Conservation (phyloP, 2,329 filamentous ascomycete species). For the Neoascochyta sp. region DNA sequence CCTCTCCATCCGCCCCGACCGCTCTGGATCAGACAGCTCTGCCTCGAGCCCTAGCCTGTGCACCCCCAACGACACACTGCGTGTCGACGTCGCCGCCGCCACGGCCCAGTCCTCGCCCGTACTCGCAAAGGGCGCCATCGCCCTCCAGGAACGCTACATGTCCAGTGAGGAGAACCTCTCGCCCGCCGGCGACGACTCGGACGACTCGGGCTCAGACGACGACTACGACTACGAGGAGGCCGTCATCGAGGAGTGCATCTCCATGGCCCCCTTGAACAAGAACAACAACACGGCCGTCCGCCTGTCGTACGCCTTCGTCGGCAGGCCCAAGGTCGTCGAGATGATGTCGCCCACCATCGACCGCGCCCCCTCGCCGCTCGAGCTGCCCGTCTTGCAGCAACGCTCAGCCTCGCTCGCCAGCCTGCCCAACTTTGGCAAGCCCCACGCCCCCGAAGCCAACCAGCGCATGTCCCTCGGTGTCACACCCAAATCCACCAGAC, state of each 20-base stretch:
- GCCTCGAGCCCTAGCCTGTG: conserved; percentile 36
- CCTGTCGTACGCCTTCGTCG: conserved; percentile 37
- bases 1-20: conserved; percentile 21
- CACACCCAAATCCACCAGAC: conserved; percentile 14
- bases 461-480: conserved; percentile 27
- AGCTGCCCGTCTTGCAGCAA: conserved; percentile 18
- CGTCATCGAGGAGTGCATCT: conserved; percentile 33
- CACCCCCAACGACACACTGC: conserved; percentile 35
- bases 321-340: conserved; percentile 39
- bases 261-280: conserved; percentile 30
- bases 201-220: conserved; percentile 21
- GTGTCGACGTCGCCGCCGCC: conserved; percentile 27
- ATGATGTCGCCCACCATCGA: conserved; percentile 28
- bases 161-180: conserved; percentile 40
- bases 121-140: conserved; percentile 19
- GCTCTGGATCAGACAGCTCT: conserved; percentile 29
- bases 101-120: conserved; percentile 6
- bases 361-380: conserved; percentile 9
- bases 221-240: conserved; percentile 33
- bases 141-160: conserved; percentile 38
- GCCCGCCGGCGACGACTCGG: conserved; percentile 32
- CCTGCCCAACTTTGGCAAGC: conserved; percentile 28
- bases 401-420: conserved; percentile 36
- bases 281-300: conserved; percentile 38
- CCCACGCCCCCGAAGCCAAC: conserved; percentile 23